Base-by-base conservation (phyloP, 2,329 filamentous ascomycete genomes). In the Ceratocystis diversiconidia region DNA sequence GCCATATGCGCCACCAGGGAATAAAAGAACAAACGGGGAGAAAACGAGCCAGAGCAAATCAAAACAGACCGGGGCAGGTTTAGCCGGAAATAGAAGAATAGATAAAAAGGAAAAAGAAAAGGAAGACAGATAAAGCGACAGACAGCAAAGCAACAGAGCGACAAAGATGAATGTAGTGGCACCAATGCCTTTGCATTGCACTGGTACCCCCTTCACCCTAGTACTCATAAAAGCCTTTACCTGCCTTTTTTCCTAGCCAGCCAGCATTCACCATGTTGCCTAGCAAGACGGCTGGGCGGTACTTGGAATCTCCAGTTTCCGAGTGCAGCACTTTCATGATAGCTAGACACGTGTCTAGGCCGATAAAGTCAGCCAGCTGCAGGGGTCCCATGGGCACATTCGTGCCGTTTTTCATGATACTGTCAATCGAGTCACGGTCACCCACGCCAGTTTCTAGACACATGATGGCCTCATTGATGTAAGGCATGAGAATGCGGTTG, bases 361-460 rank as follows among this genome's bases (percentile, higher is more conserved):
- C 94, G 72, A 99, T 97, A 72, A 99, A 99, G 75, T 99, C 94
- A 1, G 94, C 94, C 71, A 99, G 78, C 72, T 91, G 87, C 70
- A 99, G 79, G 8, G 94, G 94, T 0, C 94, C 94, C 94, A 99
- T 99, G 28, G 94, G 94, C 50, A 99, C 94, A 73, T 96, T 96
- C 25, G 94, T 99, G 60, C 94, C 94, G 71, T 96, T 96, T 83
- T 96, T 97, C 94, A 99, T 99, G 72, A 99, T 99, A 69, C 83
- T 86, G 73, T 99, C 94, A 70, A 99, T 99, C 69, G 92, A 89
- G 72, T 97, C 92, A 70, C 89, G 87, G 69, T 84, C 82, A 19
- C 94, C 94, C 0, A 99, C 85, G 2, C 90, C 89, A 0, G 94
- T 96, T 78, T 99, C 94, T 15, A 99, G 80, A 75, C 94, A 99